Evolutionary conservation across 2,329 filamentous ascomycete genomes (phyloP).

Genomic region (Cadophora sp.): DNA sequence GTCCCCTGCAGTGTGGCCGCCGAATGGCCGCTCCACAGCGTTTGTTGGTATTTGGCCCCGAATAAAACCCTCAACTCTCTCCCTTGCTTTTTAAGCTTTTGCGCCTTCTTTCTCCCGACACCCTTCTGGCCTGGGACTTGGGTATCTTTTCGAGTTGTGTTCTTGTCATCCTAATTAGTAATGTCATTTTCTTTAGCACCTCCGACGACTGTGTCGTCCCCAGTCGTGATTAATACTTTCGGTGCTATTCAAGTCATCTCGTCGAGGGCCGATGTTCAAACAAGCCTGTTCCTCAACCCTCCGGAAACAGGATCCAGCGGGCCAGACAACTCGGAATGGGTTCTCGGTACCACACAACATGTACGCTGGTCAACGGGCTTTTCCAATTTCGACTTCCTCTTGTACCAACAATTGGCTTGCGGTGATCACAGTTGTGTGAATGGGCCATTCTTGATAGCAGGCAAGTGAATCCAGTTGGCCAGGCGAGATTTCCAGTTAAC

Average conservation of each 20-base stretch:
- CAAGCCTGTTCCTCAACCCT: constrained; percentile 12
- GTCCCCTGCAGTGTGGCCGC: not conserved
- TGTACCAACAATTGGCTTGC: constrained; percentile 11
- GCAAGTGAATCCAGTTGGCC: not conserved
- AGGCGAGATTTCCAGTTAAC: not conserved
- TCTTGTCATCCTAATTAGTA: not conserved
- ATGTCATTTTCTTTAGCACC: not conserved
- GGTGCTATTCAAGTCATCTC: not conserved
- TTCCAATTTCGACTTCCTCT: not conserved
- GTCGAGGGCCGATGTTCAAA: not conserved
- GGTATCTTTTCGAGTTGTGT: not conserved
- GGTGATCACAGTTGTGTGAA: constrained; percentile 10
- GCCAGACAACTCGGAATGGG: constrained; percentile 11
- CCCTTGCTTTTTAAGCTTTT: not conserved
- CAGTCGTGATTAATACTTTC: not conserved
- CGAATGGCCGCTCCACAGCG: not conserved
- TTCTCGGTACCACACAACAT: not conserved
- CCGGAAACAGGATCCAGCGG: not conserved
- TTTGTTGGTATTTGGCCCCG: not conserved
- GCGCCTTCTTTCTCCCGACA: no score
- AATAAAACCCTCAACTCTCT: not conserved
- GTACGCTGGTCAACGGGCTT: constrained; percentile 9
- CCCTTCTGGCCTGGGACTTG: not conserved
- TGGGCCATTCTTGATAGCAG: constrained; percentile 1
- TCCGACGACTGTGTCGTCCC: not conserved